Conservation (phyloP, 116 monocot genomes). For the Iris pallida region DNA sequence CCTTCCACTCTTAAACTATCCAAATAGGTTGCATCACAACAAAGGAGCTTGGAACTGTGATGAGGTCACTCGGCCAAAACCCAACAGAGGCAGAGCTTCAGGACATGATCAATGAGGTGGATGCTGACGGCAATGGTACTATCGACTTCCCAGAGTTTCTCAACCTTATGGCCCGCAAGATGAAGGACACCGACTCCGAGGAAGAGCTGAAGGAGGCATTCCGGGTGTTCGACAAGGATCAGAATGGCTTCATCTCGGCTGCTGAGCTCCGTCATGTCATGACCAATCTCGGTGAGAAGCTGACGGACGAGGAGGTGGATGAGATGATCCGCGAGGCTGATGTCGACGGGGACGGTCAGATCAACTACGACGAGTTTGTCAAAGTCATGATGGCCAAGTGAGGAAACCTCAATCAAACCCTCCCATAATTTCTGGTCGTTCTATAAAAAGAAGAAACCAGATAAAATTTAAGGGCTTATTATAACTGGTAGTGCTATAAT, state of each 20-base stretch:
- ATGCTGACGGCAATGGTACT: conserved; percentile 40
- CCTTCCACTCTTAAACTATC: no score
- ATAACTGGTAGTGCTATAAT: no score
- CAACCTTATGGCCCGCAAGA: conserved; percentile 42
- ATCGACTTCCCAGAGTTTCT: conserved; percentile 42
- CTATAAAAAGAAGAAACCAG: no score
- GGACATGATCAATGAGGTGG: conserved; percentile 48
- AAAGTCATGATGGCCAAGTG: conserved; percentile 50
- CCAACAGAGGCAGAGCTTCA: conserved; percentile 43
- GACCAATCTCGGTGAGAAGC: conserved; percentile 43
- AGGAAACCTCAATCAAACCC: conserved; percentile 9
- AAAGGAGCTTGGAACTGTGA: conserved; percentile 45
- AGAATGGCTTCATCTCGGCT: conserved; percentile 43
- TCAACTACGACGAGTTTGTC: conserved; percentile 46
- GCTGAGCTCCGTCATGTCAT: conserved; percentile 42
- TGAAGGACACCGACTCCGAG: conserved; percentile 45
- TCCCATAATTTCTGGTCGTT: neutral
- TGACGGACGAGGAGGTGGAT: conserved; percentile 42
- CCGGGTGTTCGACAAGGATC: conserved; percentile 43
- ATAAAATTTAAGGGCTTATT: no score
- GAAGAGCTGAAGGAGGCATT: conserved; percentile 47
- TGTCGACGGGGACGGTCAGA: conserved; percentile 44
- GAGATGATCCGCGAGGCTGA: conserved; percentile 48
- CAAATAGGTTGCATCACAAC: conserved; percentile 35
- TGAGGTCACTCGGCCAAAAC: conserved; percentile 35